These are phyloP conservation scores for Aquilaria yunnanensis DNA, from an alignment of 345 rosid genomes.

Conservation along the genomic window DNA sequence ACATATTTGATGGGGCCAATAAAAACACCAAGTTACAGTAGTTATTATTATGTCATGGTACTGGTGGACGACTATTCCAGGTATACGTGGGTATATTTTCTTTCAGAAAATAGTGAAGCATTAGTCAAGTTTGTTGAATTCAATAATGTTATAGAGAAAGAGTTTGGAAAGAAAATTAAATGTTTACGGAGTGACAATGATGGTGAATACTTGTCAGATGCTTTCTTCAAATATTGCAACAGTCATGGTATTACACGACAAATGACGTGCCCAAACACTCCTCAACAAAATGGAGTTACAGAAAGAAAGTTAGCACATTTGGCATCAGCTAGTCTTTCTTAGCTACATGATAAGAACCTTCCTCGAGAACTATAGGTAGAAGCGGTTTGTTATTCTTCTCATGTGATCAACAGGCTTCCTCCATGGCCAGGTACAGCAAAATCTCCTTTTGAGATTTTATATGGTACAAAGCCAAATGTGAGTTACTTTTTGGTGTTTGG, in stretches of 20 bases:
- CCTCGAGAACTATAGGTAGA: constrained; percentile 3
- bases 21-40: background rate
- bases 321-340: background rate
- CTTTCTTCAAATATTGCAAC: background rate
- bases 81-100: background rate
- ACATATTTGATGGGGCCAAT: background rate
- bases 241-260: background rate
- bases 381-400: constrained; percentile 6
- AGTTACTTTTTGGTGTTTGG: constrained; percentile 13
- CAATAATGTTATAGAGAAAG: background rate
- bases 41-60: background rate
- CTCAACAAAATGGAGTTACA: background rate
- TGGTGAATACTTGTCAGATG: background rate
- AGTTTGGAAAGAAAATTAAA: constrained; percentile 5
- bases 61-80: background rate
- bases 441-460: background rate
- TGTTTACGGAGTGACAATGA: background rate
- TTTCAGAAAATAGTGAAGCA: background rate
- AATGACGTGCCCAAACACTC: constrained; percentile 7
- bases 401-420: constrained; percentile 8
- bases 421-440: background rate
- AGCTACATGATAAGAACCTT: constrained; percentile 9
- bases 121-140: background rate
- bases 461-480: constrained; percentile 4
- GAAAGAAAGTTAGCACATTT: constrained; percentile 11